Evolutionary conservation across 495 filamentous ascomycete genomes (phyloP).

Genomic region (Aspergillus asperescens): DNA sequence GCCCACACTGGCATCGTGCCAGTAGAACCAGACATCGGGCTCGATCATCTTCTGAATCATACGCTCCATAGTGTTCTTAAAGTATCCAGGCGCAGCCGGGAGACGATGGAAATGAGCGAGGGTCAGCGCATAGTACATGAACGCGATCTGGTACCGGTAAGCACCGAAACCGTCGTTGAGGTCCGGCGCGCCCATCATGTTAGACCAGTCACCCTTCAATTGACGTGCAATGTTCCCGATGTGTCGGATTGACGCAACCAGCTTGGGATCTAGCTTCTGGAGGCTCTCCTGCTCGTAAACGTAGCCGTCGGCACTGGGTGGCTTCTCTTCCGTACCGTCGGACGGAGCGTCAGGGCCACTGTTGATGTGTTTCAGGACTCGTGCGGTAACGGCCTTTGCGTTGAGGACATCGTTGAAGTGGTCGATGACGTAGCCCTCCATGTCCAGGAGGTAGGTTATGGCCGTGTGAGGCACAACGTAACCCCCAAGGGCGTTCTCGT

Average conservation of each 20-base stretch:
- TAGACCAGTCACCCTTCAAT: slow-evolving; percentile 3
- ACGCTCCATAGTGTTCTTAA: slow-evolving; percentile 1
- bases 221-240: slow-evolving; percentile 4
- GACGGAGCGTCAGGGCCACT: background rate
- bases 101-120: slow-evolving; percentile 3
- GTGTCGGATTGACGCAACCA: background rate
- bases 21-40: slow-evolving; percentile 7
- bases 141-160: slow-evolving; percentile 1
- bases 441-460: slow-evolving; percentile 1
- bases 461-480: slow-evolving; percentile 5
- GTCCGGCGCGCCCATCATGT: slow-evolving; percentile 4
- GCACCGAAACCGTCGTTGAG: slow-evolving; percentile 9
- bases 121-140: background rate
- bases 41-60: background rate
- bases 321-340: background rate
- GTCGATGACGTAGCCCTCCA: background rate
- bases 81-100: background rate
- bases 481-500: background rate
- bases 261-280: background rate
- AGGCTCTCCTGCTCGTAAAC: slow-evolving; percentile 2
- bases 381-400: background rate
- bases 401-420: slow-evolving; percentile 2
- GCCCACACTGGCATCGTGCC: slow-evolving; percentile 4
- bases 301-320: background rate
- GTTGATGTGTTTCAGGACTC: background rate